Conservation (phyloP, 805 yeast genomes). For the Cyberlindnera samutprakarnensis region DNA sequence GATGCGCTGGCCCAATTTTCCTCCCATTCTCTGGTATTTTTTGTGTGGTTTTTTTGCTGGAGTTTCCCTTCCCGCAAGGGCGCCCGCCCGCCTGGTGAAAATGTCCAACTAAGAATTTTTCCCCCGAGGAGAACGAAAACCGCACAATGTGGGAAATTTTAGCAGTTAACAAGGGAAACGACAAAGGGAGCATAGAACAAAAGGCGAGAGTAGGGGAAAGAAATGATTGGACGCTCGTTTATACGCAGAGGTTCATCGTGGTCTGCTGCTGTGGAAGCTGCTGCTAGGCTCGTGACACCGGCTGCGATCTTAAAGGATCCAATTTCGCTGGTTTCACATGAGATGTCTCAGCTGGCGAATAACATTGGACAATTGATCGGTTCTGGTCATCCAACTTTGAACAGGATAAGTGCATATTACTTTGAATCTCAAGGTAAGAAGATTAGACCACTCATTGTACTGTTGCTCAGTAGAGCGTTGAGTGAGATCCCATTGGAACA, state of each 20-base stretch:
- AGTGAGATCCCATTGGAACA: slow-evolving; percentile 63
- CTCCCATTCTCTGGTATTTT: no score
- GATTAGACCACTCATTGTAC: slow-evolving; percentile 84
- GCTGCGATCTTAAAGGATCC: slow-evolving; percentile 63
- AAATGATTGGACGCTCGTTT: background rate
- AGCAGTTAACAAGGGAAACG: no score
- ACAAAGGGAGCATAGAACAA: no score
- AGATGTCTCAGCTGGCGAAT: slow-evolving; percentile 82
- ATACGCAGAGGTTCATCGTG: slow-evolving; percentile 24
- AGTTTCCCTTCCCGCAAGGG: no score
- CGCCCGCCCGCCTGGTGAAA: no score
- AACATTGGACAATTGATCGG: slow-evolving; percentile 85
- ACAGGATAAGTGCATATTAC: slow-evolving; percentile 89
- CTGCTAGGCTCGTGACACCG: slow-evolving; percentile 70
- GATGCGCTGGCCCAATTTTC: no score
- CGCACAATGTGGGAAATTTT: no score
- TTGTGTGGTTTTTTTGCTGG: no score
- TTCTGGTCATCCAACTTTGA: slow-evolving; percentile 87
- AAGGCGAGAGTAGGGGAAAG: no score
- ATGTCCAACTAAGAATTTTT: no score
- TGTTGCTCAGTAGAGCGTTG: slow-evolving; percentile 75
- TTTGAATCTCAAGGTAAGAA: slow-evolving; percentile 96
- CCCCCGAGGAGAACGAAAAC: no score
- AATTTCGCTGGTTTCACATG: slow-evolving; percentile 82
- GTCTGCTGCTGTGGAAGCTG: slow-evolving; percentile 59